Evolutionary conservation across 768 basidiomycete genomes (phyloP), one percentile per base, ranked within the genome.

Genomic region (Cystofilobasidium macerans): DNA sequence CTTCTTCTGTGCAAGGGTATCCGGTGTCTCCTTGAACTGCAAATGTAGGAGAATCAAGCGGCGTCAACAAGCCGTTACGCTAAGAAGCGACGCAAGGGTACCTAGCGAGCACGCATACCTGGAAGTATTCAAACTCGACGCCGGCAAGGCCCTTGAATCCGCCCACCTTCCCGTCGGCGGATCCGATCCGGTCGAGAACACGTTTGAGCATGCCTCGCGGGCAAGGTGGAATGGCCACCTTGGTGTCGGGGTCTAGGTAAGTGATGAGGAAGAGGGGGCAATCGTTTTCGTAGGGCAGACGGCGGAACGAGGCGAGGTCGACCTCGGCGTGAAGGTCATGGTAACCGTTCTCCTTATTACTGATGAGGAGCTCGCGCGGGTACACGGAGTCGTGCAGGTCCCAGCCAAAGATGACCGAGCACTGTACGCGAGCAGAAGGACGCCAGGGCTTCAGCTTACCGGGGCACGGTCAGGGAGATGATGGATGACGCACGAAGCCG

Each of bases 201-300:
- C 78, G 80, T 71, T 82, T 81, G 48, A 97, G 78, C 36, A 87
- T 80, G n/a, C 90, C 85, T 53, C 95, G 82, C 14, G 95, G 94
- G 73, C 94, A 92, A 11, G 85, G 91, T 48, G 78, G 79, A 26
- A 99, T 78, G 65, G 53, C 35, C 9, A 84, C 77, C 69, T 82
- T 83, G 5, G 89, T 89, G 28, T 88, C 85, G 0, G 95, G 93
- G 73, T 97, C 88, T 35, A 86, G 73, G 79, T 95, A 98, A 1
- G 86, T 88, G 42, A 94, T 81, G 8, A 99, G 80, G 79, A 98
- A 98, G 77, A 98, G 91, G 0, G 95, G 88, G 1, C 91, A 85
- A 68, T 93, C 81, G 70, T 86, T 80, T 75, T 97, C 91, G 88
- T 91, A 92, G 67, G 88, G 87, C 63, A 98, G 86, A 28, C 89